Evolutionary conservation across 768 basidiomycete species (phyloP).

Genomic region (Kwoniella mangroviensis): DNA sequence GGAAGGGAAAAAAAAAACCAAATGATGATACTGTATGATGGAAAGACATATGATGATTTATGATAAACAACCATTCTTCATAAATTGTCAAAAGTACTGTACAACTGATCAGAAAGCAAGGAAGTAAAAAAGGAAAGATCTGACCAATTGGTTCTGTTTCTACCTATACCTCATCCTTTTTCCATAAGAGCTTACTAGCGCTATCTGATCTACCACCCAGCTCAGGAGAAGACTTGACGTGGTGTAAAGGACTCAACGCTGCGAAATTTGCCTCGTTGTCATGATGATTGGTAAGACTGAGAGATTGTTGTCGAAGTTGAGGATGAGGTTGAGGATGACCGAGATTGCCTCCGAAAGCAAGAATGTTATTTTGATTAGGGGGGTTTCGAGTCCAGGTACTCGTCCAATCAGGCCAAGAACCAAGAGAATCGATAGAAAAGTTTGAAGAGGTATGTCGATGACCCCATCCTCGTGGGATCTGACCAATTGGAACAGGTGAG

Average conservation of each 20-base stretch:
- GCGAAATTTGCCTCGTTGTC: neutral
- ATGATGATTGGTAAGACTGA: conserved; percentile 1
- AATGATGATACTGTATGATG: neutral
- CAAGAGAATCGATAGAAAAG: conserved; percentile 9
- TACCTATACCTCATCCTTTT: neutral
- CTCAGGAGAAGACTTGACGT: conserved; percentile 20
- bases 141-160: neutral
- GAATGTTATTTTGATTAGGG: neutral
- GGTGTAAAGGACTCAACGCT: neutral
- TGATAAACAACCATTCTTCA: neutral
- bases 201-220: conserved; percentile 1
- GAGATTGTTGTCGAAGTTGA: neutral
- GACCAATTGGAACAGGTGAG: neutral
- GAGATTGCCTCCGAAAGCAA: neutral
- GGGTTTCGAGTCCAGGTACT: neutral
- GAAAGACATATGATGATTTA: conserved; percentile 10
- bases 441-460: conserved; percentile 11
- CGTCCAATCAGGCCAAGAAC: conserved; percentile 4
- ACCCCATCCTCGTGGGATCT: conserved; percentile 5
- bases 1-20: neutral
- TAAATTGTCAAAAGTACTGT: neutral
- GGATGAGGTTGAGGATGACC: neutral
- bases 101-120: neutral
- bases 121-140: neutral
- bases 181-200: neutral